A percentile compares a stretch with the other conserved stretches of the same genome.
Evolutionary conservation across 1,284 basidiomycete species (phyloP).

Genomic region (Termitomyces sp.): DNA sequence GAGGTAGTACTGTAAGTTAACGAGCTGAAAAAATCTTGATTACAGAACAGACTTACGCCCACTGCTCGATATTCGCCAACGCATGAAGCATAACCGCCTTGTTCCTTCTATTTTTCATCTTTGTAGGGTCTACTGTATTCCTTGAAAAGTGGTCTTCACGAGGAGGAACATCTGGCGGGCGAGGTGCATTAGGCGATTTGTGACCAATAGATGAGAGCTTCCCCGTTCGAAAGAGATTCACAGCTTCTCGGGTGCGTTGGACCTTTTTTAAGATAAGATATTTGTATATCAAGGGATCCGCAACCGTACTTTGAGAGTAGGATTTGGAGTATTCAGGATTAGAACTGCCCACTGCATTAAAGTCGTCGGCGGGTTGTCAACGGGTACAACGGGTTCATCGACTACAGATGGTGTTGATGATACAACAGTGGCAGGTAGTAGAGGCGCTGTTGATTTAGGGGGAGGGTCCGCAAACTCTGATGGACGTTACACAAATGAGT

Average conservation of each 20-base stretch:
- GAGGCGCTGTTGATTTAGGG: constrained; percentile 28
- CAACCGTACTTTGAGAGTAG: constrained; percentile 53
- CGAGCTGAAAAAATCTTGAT: background rate
- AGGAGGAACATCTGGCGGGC: constrained; percentile 66
- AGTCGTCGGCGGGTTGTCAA: constrained; percentile 47
- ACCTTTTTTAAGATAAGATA: constrained; percentile 33
- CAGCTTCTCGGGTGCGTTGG: constrained; percentile 65
- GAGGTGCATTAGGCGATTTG: constrained; percentile 41
- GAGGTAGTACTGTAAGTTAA: background rate
- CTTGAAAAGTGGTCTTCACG: constrained; percentile 48
- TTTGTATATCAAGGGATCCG: background rate
- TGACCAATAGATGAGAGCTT: constrained; percentile 64
- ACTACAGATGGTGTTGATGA: constrained; percentile 10
- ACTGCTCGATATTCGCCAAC: constrained; percentile 88
- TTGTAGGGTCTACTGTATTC: constrained; percentile 59
- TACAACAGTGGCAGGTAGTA: constrained; percentile 13
- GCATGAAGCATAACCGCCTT: constrained; percentile 83
- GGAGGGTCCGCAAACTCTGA: constrained; percentile 72
- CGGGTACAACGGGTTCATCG: constrained; percentile 44
- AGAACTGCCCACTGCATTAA: constrained; percentile 74
- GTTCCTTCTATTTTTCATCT: constrained; percentile 61
- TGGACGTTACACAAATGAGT: background rate
- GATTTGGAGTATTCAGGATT: constrained; percentile 68
- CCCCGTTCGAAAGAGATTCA: constrained; percentile 65
- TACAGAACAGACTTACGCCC: constrained; percentile 59